phyloP scores from a whole-genome alignment of 345 rosid species.

The Excoecaria agallocha region DNA sequence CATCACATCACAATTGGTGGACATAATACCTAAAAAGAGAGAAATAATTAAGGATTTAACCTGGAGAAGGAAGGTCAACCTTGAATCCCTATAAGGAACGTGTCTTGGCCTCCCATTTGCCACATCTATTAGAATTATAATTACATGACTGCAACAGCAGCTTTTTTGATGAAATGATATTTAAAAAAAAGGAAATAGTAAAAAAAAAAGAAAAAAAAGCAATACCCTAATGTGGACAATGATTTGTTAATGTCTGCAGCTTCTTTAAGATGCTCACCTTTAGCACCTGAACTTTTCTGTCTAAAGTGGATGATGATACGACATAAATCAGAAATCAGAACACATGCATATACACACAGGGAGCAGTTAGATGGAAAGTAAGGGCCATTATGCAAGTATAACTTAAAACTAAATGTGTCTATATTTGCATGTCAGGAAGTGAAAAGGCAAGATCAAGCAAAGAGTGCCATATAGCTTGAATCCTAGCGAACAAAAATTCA shows the following conservation, averaged over 20 bases:
- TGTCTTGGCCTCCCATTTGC: slow-evolving; percentile 80
- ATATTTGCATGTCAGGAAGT: neutral
- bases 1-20: slow-evolving; percentile 21
- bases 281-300: slow-evolving; percentile 96
- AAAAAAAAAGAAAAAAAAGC: neutral
- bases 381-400: too few relatives aligned
- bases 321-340: neutral
- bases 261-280: slow-evolving; percentile 95
- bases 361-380: neutral
- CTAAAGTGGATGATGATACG: slow-evolving; percentile 37
- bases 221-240: slow-evolving; percentile 89
- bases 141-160: slow-evolving; percentile 72
- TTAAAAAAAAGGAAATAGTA: slow-evolving; percentile 3
- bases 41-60: slow-evolving; percentile 35
- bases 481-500: slow-evolving; percentile 94
- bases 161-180: neutral
- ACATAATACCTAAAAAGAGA: slow-evolving; percentile 5
- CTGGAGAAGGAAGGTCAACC: slow-evolving; percentile 98
- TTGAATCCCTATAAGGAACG: slow-evolving; percentile 92
- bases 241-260: slow-evolving; percentile 97
- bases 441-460: slow-evolving; percentile 13
- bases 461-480: slow-evolving; percentile 66
- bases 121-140: slow-evolving; percentile 91
- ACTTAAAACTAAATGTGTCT: neutral
- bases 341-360: slow-evolving; percentile 8